These are phyloP conservation scores for Cunninghamia lanceolata DNA, from an alignment of 75 land plant species.

Conservation along the genomic window DNA sequence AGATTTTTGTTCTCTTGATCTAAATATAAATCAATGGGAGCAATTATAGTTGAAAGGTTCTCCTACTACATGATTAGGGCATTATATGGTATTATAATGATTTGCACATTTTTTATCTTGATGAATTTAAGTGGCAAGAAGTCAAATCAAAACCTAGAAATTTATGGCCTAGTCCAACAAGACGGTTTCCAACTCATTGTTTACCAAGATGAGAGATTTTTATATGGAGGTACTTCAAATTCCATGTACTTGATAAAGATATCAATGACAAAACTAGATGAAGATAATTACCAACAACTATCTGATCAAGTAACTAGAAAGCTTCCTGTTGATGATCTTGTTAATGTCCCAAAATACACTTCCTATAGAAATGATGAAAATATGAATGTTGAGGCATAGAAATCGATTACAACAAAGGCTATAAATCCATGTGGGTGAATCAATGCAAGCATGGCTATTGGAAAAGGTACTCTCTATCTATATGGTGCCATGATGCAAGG, in stretches of 20 bases:
- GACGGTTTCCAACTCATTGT: too few relatives aligned
- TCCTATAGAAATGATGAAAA: conserved; percentile 15
- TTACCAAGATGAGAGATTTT: too few relatives aligned
- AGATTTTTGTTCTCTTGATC: conserved; percentile 47
- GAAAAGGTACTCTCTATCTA: conserved; percentile 78
- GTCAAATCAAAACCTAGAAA: too few relatives aligned
- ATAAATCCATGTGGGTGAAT: conserved; percentile 94
- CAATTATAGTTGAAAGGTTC: too few relatives aligned
- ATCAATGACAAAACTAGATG: neutral
- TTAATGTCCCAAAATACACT: neutral
- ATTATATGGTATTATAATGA: too few relatives aligned
- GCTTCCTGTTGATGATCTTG: conserved; percentile 25
- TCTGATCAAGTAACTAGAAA: conserved; percentile 19
- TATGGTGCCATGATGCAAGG: conserved; percentile 99
- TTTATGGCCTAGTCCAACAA: too few relatives aligned
- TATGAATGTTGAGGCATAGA: conserved; percentile 6
- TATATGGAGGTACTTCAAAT: neutral
- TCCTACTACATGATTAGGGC: too few relatives aligned
- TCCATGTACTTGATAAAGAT: too few relatives aligned
- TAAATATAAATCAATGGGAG: too few relatives aligned
- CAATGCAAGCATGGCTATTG: conserved; percentile 83
- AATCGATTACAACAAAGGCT: conserved; percentile 37
- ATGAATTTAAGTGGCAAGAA: too few relatives aligned
- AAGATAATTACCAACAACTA: conserved; percentile 17
- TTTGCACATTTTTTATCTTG: too few relatives aligned